Conservation (phyloP, 805 yeast genomes). For the Lachancea thermotolerans region DNA sequence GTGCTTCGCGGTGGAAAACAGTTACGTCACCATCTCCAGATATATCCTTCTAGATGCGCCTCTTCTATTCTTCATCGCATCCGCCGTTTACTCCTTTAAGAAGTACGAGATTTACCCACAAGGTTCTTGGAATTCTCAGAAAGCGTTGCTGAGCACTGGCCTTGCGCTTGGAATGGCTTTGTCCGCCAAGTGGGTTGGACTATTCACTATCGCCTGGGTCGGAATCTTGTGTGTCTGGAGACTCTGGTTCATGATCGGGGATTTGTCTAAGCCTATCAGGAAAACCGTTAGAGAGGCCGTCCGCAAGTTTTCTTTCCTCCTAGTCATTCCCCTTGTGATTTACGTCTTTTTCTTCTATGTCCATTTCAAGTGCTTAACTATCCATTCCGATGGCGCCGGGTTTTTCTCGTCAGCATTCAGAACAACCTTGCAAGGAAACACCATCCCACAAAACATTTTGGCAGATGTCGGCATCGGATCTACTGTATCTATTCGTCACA, state of each 20-base stretch:
- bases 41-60: slow-evolving; percentile 74
- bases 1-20: slow-evolving; percentile 57
- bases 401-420: slow-evolving; percentile 71
- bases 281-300: slow-evolving; percentile 42
- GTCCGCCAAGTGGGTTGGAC: slow-evolving; percentile 79
- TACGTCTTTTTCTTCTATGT: slow-evolving; percentile 54
- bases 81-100: slow-evolving; percentile 57
- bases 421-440: slow-evolving; percentile 51
- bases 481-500: slow-evolving; percentile 56
- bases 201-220: slow-evolving; percentile 74
- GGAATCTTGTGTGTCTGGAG: slow-evolving; percentile 56
- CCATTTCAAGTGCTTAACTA: slow-evolving; percentile 51
- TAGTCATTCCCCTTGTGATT: slow-evolving; percentile 52
- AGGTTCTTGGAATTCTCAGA: slow-evolving; percentile 50
- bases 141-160: slow-evolving; percentile 56
- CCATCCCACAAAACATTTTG: slow-evolving; percentile 49
- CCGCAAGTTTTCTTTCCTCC: slow-evolving; percentile 45
- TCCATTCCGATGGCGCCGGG: slow-evolving; percentile 66
- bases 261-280: slow-evolving; percentile 44
- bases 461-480: slow-evolving; percentile 75
- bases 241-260: slow-evolving; percentile 69
- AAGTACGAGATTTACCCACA: slow-evolving; percentile 61
- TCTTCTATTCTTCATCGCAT: slow-evolving; percentile 68
- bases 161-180: slow-evolving; percentile 66
- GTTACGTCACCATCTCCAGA: slow-evolving; percentile 64